These are phyloP conservation scores for Coemansia umbellata DNA, from an alignment of 192 early-diverging fungal species.

Conservation along the genomic window DNA sequence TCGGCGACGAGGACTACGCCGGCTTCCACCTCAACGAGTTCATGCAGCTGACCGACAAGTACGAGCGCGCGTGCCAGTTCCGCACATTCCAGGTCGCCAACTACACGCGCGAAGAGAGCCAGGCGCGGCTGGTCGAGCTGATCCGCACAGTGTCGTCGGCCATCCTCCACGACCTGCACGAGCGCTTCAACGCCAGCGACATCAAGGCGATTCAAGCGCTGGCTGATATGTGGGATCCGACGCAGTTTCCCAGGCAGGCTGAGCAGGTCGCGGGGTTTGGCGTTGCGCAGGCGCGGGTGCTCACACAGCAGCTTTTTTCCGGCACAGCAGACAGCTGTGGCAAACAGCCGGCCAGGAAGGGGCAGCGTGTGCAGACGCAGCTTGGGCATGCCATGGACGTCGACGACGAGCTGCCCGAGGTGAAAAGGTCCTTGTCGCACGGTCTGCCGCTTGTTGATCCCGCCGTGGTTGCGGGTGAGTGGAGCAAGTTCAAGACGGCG, in stretches of 20 bases:
- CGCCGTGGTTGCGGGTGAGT: slow-evolving; percentile 11
- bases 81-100: slow-evolving; percentile 30
- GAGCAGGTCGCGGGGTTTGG: slow-evolving; percentile 10
- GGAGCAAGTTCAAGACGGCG: slow-evolving; percentile 26
- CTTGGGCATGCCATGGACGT: background rate
- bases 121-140: slow-evolving; percentile 31
- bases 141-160: slow-evolving; percentile 42
- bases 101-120: slow-evolving; percentile 20
- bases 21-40: slow-evolving; percentile 49
- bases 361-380: background rate
- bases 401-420: background rate
- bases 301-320: slow-evolving; percentile 12
- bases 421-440: background rate
- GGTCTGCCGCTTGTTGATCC: slow-evolving; percentile 11
- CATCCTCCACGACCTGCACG: slow-evolving; percentile 35
- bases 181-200: slow-evolving; percentile 26
- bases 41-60: slow-evolving; percentile 37
- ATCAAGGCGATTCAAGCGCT: slow-evolving; percentile 32
- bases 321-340: background rate
- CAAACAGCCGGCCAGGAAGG: background rate
- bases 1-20: slow-evolving; percentile 26
- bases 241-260: slow-evolving; percentile 22
- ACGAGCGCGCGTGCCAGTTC: slow-evolving; percentile 19
- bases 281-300: slow-evolving; percentile 2
- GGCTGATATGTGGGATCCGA: slow-evolving; percentile 44